phyloP scores from a whole-genome alignment of 306 rosid species.

The Mucuna pruriens region DNA sequence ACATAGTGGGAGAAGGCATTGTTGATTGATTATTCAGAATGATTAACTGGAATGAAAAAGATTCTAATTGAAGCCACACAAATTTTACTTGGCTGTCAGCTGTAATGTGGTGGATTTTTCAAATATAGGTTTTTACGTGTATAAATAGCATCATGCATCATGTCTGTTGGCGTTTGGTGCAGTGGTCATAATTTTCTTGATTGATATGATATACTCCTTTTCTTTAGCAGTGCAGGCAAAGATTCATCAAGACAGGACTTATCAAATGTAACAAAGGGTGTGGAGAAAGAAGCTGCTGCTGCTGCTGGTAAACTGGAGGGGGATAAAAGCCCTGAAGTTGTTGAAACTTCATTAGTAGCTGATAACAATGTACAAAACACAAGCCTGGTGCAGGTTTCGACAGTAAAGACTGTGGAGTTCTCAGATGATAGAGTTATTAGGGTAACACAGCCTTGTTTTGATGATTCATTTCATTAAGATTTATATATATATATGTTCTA shows the following conservation, averaged over 20 bases:
- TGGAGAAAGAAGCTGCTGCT: slow-evolving; percentile 48
- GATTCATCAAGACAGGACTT: slow-evolving; percentile 42
- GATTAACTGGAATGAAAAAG: slow-evolving; percentile 3
- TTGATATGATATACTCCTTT: slow-evolving; percentile 35
- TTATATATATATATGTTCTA: not conserved
- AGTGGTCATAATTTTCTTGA: not conserved
- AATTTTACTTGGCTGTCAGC: not conserved
- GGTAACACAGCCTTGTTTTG: slow-evolving; percentile 52
- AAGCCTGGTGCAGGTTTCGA: slow-evolving; percentile 46
- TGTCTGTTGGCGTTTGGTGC: not conserved
- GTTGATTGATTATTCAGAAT: slow-evolving; percentile 9
- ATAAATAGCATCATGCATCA: not conserved
- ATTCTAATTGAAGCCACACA: not conserved
- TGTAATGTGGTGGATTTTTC: slow-evolving; percentile 23
- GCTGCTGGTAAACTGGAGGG: slow-evolving; percentile 43
- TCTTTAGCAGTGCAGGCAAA: slow-evolving; percentile 57
- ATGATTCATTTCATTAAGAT: slow-evolving; percentile 17
- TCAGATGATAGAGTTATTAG: slow-evolving; percentile 63
- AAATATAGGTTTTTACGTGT: not conserved
- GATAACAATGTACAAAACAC: slow-evolving; percentile 45
- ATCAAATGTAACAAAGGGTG: slow-evolving; percentile 38
- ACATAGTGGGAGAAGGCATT: not conserved
- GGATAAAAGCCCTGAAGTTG: slow-evolving; percentile 48
- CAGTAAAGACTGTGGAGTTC: slow-evolving; percentile 47
- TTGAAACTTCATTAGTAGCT: slow-evolving; percentile 44